Evolutionary conservation across 2,329 filamentous ascomycete genomes (phyloP).

Genomic region (Dactylellina leptospora): DNA sequence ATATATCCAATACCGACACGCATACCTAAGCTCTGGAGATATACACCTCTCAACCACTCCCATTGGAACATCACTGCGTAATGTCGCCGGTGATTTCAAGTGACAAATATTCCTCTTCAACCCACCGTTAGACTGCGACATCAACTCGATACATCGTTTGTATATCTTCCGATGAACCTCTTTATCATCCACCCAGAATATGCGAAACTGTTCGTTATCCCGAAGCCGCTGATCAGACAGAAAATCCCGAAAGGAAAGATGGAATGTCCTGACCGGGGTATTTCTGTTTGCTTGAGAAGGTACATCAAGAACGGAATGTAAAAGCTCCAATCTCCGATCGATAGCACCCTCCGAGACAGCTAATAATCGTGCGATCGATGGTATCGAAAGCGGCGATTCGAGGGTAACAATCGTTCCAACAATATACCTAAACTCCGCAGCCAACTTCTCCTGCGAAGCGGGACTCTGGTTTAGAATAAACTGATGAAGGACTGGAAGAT

Average conservation of each 20-base stretch:
- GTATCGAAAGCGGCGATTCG: constrained; percentile 2
- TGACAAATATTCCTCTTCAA: constrained; percentile 58
- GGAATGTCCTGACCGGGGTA: constrained; percentile 20
- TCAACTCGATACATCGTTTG: constrained; percentile 58
- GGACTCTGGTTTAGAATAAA: not conserved
- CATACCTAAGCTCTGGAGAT: constrained; percentile 59
- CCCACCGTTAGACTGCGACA: constrained; percentile 57
- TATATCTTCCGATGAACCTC: constrained; percentile 9
- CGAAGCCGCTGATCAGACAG: not conserved
- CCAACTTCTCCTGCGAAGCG: not conserved
- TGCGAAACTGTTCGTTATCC: not conserved
- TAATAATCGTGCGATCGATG: constrained; percentile 5
- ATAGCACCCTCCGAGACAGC: not conserved
- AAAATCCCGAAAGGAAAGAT: constrained; percentile 47
- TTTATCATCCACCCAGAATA: constrained; percentile 34
- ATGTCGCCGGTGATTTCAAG: constrained; percentile 38
- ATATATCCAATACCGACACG: constrained; percentile 60
- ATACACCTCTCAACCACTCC: constrained; percentile 56
- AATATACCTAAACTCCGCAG: constrained; percentile 11
- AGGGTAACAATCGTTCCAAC: constrained; percentile 22
- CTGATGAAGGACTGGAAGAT: constrained; percentile 14
- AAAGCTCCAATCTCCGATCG: not conserved
- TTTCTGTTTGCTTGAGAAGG: not conserved
- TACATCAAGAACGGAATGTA: constrained; percentile 33
- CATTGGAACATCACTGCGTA: constrained; percentile 49